Evolutionary conservation across 108 stramenopile species (phyloP), one percentile per base, ranked within the genome.

Genomic region (Pseudonitzschia pungens): DNA sequence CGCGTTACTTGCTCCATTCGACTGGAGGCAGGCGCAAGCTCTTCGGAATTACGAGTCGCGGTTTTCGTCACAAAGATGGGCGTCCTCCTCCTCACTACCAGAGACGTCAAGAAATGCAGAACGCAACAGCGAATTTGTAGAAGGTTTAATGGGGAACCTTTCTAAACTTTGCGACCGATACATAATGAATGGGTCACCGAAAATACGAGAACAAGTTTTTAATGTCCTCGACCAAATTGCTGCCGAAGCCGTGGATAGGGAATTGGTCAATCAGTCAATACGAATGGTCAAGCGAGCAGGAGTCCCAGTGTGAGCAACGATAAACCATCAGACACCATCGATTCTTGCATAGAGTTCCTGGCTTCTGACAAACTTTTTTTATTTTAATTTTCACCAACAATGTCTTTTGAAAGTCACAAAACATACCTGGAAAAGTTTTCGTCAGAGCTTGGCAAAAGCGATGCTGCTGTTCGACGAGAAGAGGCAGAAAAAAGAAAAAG

Each of bases 201-300:
- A 81, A 58, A 76, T 81, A 18, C 27, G 82, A 74, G 66, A 70
- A 77, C 71, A 33, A 18, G n/a, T 70, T 55, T 78, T 82, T 70
- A 87, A 92, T 73, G 87, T 89, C 0, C 41, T 88, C 40, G 75
- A 83, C 69, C 87, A 88, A 65, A 86, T 89, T 54, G 44, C 77
- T 41, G 65, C 74, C 18, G 68, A 85, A 41, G 60, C 86, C 3
- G 68, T 83, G 75, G 86, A 87, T 55, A 11, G 58, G 20, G 79
- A 80, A 45, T 65, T 62, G 63, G 72, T 72, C 42, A 77, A 68
- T 22, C 73, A 41, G 50, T 75, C 60, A 55, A 71, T 57, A 69
- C 88, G 92, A 41, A 77, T 89, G 83, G 76, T 81, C 10, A 81
- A 84, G 58, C 76, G 92, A 24, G 79, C 89, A 18, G 89, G 87